Evolutionary conservation across 768 basidiomycete species (phyloP).

Genomic region (Holtermanniella nyarrowii): DNA sequence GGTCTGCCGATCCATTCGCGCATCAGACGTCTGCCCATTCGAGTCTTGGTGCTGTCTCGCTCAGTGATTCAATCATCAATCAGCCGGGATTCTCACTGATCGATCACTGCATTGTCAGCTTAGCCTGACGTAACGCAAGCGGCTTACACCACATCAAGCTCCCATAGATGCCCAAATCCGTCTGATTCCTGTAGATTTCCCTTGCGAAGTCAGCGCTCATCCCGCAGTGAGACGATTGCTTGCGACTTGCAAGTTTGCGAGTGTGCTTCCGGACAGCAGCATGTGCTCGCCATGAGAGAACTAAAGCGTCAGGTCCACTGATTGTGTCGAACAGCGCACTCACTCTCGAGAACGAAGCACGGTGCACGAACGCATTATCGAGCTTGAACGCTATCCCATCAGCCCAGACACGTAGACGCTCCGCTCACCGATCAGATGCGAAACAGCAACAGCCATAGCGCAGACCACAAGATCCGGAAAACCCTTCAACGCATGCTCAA

Average conservation of each 20-base stretch:
- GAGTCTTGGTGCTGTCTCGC: slow-evolving; percentile 54
- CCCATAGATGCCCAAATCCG: slow-evolving; percentile 61
- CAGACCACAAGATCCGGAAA: slow-evolving; percentile 36
- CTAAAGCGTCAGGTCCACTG: no score
- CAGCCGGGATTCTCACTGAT: slow-evolving; percentile 44
- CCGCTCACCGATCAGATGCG: slow-evolving; percentile 34
- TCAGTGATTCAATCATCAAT: not conserved
- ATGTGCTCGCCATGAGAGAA: slow-evolving; percentile 73
- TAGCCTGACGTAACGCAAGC: not conserved
- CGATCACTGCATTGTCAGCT: slow-evolving; percentile 47
- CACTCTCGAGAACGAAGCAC: slow-evolving; percentile 69
- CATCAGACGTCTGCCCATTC: slow-evolving; percentile 75
- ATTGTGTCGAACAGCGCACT: no score
- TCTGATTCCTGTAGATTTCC: slow-evolving; percentile 87
- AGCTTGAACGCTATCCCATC: slow-evolving; percentile 51
- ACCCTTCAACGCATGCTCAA: slow-evolving; percentile 25
- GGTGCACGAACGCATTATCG: slow-evolving; percentile 65
- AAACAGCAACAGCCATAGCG: slow-evolving; percentile 27
- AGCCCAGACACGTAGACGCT: not conserved
- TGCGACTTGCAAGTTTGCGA: slow-evolving; percentile 58
- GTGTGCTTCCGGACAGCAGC: slow-evolving; percentile 77
- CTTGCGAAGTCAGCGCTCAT: slow-evolving; percentile 33
- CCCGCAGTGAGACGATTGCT: not conserved
- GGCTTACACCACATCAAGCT: slow-evolving; percentile 57
- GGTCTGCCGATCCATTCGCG: slow-evolving; percentile 80